Percentiles rank a stretch among this genome's conserved stretches.
Evolutionary conservation across 257 asterid genomes (phyloP).

Genomic region (Penstemon newberryi): DNA sequence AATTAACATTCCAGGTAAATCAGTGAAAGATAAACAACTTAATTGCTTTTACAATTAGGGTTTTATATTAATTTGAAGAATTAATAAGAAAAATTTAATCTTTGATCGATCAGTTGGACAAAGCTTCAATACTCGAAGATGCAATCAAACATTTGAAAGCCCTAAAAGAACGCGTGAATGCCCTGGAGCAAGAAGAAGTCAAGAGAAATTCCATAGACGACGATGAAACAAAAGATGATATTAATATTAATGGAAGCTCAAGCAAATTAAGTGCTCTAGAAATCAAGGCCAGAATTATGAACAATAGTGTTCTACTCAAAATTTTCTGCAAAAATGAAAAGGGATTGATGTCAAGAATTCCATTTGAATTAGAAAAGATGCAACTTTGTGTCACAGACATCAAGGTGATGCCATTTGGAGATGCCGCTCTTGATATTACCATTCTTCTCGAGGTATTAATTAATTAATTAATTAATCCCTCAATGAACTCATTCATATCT

Average conservation of each 20-base stretch:
- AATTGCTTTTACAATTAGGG: no score
- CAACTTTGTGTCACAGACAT: slow-evolving; percentile 43
- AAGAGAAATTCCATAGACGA: background rate
- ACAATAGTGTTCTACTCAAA: slow-evolving; percentile 40
- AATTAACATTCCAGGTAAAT: no score
- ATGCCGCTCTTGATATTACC: slow-evolving; percentile 41
- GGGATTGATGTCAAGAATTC: slow-evolving; percentile 33
- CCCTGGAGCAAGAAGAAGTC: slow-evolving; percentile 34
- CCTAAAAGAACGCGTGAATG: slow-evolving; percentile 46
- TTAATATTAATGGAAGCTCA: background rate
- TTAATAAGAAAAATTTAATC: no score
- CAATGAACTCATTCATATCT: no score
- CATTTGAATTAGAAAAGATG: slow-evolving; percentile 42
- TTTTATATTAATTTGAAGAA: no score
- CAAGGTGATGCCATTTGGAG: slow-evolving; percentile 54
- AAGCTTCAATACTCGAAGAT: slow-evolving; percentile 23
- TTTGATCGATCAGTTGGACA: slow-evolving; percentile 34
- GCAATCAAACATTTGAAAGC: slow-evolving; percentile 27
- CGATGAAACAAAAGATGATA: background rate
- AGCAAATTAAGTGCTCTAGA: slow-evolving; percentile 20
- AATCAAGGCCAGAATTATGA: slow-evolving; percentile 37
- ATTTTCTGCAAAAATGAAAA: slow-evolving; percentile 39
- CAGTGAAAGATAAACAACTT: no score
- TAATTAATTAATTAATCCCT: background rate
- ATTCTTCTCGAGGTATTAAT: slow-evolving; percentile 48